Evolutionary conservation across 805 yeast species (phyloP).

Genomic region (Lipomyces sp.): DNA sequence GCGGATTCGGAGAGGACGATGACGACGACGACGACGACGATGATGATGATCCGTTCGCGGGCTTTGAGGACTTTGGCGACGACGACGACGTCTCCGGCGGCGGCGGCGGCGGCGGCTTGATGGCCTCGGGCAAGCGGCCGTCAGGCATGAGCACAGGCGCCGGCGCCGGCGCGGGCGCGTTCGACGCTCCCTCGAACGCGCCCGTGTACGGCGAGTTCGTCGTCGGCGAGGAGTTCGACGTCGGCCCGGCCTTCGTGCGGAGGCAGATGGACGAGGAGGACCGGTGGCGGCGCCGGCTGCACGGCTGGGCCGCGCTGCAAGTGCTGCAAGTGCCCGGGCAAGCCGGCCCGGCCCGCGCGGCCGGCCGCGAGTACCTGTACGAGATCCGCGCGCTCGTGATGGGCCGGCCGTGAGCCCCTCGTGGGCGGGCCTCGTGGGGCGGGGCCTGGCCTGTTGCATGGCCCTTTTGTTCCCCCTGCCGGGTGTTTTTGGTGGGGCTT

Average conservation of each 20-base stretch:
- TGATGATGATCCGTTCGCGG: slow-evolving; percentile 32
- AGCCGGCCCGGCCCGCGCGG: slow-evolving; percentile 6
- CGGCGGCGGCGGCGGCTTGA: not conserved
- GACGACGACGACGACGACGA: slow-evolving; percentile 49
- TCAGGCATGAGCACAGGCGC: not conserved
- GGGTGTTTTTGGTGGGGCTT: too few species aligned
- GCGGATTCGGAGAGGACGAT: slow-evolving; percentile 16
- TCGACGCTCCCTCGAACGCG: not conserved
- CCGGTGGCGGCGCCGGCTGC: slow-evolving; percentile 37
- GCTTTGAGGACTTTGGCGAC: slow-evolving; percentile 23
- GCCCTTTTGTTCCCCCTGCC: too few species aligned
- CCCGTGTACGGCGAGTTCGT: slow-evolving; percentile 30
- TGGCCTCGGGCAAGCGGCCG: not conserved
- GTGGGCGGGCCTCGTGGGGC: too few species aligned
- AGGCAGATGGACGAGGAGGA: slow-evolving; percentile 37
- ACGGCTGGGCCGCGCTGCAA: slow-evolving; percentile 35
- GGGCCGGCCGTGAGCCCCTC: too few species aligned
- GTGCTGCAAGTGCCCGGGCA: too few species aligned
- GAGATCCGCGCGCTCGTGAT: slow-evolving; percentile 39
- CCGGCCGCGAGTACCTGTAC: slow-evolving; percentile 34
- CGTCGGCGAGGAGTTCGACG: slow-evolving; percentile 38
- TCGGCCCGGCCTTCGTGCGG: slow-evolving; percentile 32
- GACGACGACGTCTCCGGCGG: slow-evolving; percentile 2
- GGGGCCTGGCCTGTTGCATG: too few species aligned
- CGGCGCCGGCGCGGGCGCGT: not conserved